phyloP scores from a whole-genome alignment of 108 stramenopile genomes.

The Fragilariopsis cylindrus region DNA sequence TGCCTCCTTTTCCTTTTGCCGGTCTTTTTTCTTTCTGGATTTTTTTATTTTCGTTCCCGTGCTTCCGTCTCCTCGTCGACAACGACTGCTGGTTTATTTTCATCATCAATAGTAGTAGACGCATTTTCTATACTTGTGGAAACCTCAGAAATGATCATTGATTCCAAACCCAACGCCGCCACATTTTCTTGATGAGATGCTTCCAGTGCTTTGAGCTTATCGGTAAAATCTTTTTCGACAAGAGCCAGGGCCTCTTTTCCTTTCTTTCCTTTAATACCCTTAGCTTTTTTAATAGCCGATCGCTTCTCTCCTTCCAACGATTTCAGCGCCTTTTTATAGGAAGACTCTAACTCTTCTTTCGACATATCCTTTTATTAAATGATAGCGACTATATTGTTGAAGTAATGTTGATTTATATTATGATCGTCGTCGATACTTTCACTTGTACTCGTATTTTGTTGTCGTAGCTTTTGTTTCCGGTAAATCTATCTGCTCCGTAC shows the following conservation, averaged over 20 bases:
- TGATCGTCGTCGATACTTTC: too few species aligned
- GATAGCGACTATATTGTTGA: too few species aligned
- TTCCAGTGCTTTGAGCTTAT: slow-evolving; percentile 23
- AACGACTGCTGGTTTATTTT: slow-evolving; percentile 13
- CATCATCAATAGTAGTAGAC: slow-evolving; percentile 6
- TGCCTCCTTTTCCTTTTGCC: slow-evolving; percentile 57
- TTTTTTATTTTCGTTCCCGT: slow-evolving; percentile 56
- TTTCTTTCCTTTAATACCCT: slow-evolving; percentile 70
- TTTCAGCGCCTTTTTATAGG: slow-evolving; percentile 81
- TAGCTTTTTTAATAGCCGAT: slow-evolving; percentile 77
- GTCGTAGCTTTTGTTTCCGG: too few species aligned
- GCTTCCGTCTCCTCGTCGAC: slow-evolving; percentile 20
- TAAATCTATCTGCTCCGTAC: too few species aligned
- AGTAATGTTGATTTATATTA: too few species aligned
- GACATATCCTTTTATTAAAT: neutral
- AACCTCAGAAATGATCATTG: neutral
- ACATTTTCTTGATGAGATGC: slow-evolving; percentile 4
- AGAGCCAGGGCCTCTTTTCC: slow-evolving; percentile 68
- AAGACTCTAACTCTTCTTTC: slow-evolving; percentile 47
- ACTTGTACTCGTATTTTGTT: too few species aligned
- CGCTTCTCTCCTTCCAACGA: slow-evolving; percentile 82
- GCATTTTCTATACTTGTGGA: neutral
- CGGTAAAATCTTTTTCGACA: slow-evolving; percentile 25
- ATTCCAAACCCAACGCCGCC: slow-evolving; percentile 4
- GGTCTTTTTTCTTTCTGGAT: slow-evolving; percentile 56